Conservation (phyloP, 805 yeast genomes). For the Metschnikowia similis region DNA sequence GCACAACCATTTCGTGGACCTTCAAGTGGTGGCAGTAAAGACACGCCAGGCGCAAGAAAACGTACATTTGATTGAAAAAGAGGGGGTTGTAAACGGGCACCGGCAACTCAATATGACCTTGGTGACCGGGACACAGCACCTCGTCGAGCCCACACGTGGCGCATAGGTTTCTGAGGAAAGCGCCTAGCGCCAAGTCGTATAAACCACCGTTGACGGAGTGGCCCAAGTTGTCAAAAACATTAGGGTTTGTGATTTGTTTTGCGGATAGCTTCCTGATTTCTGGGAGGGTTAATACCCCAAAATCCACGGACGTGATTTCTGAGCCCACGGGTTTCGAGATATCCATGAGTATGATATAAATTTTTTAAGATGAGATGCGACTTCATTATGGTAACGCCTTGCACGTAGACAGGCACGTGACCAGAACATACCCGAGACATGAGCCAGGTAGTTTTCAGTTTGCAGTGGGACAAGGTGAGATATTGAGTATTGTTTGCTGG, state of each 20-base stretch:
- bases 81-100: slow-evolving; percentile 93
- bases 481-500: no score
- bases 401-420: slow-evolving; percentile 1
- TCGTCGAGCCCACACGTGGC: slow-evolving; percentile 96
- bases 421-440: no score
- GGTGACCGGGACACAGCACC: slow-evolving; percentile 94
- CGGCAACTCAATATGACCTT: slow-evolving; percentile 96
- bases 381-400: not conserved
- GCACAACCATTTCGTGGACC: slow-evolving; percentile 63
- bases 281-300: slow-evolving; percentile 73
- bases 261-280: slow-evolving; percentile 88
- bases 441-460: no score
- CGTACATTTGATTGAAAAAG: slow-evolving; percentile 87
- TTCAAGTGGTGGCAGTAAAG: slow-evolving; percentile 86
- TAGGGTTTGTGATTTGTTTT: slow-evolving; percentile 91
- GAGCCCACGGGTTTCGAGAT: slow-evolving; percentile 96
- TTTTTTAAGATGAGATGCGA: slow-evolving; percentile 12
- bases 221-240: slow-evolving; percentile 92
- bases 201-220: slow-evolving; percentile 94
- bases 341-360: slow-evolving; percentile 58
- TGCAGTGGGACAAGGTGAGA: no score
- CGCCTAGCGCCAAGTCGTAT: slow-evolving; percentile 93
- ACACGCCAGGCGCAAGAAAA: slow-evolving; percentile 79
- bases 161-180: slow-evolving; percentile 83
- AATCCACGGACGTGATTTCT: slow-evolving; percentile 87